A percentile compares a stretch with the other conserved stretches of the same genome.
Evolutionary conservation across 2,329 filamentous ascomycete genomes (phyloP).

Genomic region (Graphiopsis chlorocephala): DNA sequence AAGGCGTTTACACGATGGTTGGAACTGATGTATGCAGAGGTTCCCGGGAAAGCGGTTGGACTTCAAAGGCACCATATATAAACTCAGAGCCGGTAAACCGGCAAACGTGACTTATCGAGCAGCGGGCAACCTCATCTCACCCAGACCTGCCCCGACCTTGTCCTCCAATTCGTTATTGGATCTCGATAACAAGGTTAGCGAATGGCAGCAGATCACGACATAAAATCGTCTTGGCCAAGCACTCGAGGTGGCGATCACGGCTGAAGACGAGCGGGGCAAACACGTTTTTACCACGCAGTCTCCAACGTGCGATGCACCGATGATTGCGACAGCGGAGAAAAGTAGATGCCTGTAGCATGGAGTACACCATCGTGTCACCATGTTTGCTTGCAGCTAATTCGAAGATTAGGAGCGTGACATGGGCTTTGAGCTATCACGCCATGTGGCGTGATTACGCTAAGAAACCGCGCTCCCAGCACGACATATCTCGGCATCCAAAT

Average conservation of each 20-base stretch:
- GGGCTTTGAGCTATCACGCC: slow-evolving; percentile 10
- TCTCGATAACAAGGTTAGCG: background rate
- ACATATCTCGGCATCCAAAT: slow-evolving; percentile 4
- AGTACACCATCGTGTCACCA: background rate
- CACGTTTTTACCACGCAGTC: slow-evolving; percentile 7
- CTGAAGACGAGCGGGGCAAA: slow-evolving; percentile 9
- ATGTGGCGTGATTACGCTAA: slow-evolving; percentile 13
- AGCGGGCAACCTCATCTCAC: background rate
- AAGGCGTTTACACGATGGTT: background rate
- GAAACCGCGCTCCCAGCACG: background rate
- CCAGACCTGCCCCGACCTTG: background rate
- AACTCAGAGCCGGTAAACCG: slow-evolving; percentile 8
- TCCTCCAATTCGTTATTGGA: background rate
- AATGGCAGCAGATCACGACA: slow-evolving; percentile 8
- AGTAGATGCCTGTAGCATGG: background rate
- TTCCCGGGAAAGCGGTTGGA: background rate
- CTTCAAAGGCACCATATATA: background rate
- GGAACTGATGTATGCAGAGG: background rate
- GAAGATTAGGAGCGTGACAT: background rate
- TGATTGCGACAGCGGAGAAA: background rate
- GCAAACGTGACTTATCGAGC: background rate
- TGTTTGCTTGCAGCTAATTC: background rate
- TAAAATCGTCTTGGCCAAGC: background rate
- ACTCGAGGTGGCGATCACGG: slow-evolving; percentile 1
- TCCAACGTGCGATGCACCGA: background rate